Evolutionary conservation across 164 flowering plant species (phyloP).

Genomic region (Tetrastigma voinierianum): DNA sequence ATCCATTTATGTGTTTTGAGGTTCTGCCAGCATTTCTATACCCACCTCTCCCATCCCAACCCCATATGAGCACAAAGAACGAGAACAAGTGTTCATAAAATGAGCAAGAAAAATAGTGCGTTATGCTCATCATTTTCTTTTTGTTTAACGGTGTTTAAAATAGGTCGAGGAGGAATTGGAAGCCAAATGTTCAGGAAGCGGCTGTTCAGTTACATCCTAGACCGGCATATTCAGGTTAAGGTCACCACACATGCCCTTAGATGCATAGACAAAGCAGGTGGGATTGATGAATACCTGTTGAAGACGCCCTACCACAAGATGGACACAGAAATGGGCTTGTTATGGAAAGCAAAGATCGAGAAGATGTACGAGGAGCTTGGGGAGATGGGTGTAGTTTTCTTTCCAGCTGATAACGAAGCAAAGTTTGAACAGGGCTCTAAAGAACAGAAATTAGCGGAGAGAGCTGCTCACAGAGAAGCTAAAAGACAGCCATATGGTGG

Average conservation of each 20-base stretch:
- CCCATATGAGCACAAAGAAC: too few species aligned
- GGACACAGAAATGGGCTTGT: constrained; percentile 73
- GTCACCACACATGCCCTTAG: constrained; percentile 76
- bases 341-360: constrained; percentile 66
- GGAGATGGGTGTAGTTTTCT: constrained; percentile 48
- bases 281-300: constrained; percentile 67
- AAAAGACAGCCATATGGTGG: constrained; percentile 36
- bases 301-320: constrained; percentile 73
- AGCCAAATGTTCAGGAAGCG: constrained; percentile 77
- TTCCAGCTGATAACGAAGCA: constrained; percentile 59
- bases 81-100: too few species aligned
- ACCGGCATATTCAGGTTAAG: constrained; percentile 58
- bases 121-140: not conserved
- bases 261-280: constrained; percentile 79
- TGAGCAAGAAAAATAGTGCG: too few species aligned
- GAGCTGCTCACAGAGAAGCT: constrained; percentile 37
- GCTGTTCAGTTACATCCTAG: constrained; percentile 65
- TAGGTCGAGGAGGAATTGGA: constrained; percentile 65
- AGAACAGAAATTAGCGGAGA: constrained; percentile 33
- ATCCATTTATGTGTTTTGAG: too few species aligned
- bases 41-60: too few species aligned
- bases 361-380: constrained; percentile 63
- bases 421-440: constrained; percentile 44
- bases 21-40: too few species aligned
- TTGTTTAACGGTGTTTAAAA: constrained; percentile 11